phyloP scores from a whole-genome alignment of 495 filamentous ascomycete species.

The Lophiostoma macrostomum region DNA sequence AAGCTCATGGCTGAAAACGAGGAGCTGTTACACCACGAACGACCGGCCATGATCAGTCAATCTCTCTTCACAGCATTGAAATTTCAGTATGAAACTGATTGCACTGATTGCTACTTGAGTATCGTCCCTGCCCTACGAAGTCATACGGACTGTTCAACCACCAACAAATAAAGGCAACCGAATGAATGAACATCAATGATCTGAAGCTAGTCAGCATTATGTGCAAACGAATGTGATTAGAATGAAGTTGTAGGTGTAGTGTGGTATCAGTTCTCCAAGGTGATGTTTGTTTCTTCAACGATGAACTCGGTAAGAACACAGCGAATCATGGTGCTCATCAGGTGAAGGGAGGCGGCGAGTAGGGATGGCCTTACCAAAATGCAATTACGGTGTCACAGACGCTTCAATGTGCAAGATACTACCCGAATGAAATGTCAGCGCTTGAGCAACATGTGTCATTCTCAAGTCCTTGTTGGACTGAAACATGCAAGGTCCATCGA shows the following conservation, averaged over 20 bases:
- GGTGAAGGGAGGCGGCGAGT: constrained; percentile 33
- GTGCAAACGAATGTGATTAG: background rate
- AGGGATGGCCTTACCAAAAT: constrained; percentile 1
- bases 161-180: too few relatives aligned
- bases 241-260: background rate
- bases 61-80: too few relatives aligned
- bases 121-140: too few relatives aligned
- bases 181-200: background rate
- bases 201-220: background rate
- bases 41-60: too few relatives aligned
- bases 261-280: constrained; percentile 87
- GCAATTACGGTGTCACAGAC: background rate
- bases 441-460: background rate
- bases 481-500: constrained; percentile 23
- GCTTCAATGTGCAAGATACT: background rate
- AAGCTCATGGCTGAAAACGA: background rate
- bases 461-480: background rate
- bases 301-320: constrained; percentile 72
- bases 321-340: constrained; percentile 72
- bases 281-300: constrained; percentile 75
- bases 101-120: too few relatives aligned
- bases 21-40: background rate
- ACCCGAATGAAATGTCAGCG: constrained; percentile 6
- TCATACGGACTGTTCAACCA: too few relatives aligned
- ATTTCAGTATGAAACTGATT: too few relatives aligned